Base-by-base conservation (phyloP, 257 asterid genomes). In the Salvia rosmarinus region DNA sequence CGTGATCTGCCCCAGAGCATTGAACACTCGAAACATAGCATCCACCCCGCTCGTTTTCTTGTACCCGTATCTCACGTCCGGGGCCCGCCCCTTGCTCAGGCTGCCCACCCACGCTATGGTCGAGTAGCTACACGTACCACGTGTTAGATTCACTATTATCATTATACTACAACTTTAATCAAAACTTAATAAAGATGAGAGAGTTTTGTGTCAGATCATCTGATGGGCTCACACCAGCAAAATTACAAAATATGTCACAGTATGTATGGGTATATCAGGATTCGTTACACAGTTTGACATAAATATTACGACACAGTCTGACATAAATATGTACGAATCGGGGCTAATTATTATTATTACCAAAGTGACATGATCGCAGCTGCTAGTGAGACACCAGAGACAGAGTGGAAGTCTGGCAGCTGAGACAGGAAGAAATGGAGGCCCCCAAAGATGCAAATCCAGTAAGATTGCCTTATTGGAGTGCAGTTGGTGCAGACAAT, bases 311-410 rank as follows among this genome's bases (percentile, higher is more conserved):
- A n/a, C n/a, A n/a, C n/a, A n/a, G n/a, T n/a, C n/a, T n/a, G n/a
- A n/a, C n/a, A n/a, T n/a, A n/a, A n/a, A n/a, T n/a, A n/a, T n/a
- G n/a, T n/a, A n/a, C n/a, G n/a, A n/a, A n/a, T n/a, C n/a, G n/a
- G n/a, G n/a, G n/a, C n/a, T n/a, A n/a, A n/a, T 17, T 1, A 49
- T 6, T 16, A 23, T 13, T 0, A 20, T 44, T 83, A 89, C 95
- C 95, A 83, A 6, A 90, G 82, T 5, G 96, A 92, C 98, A 90
- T 92, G 84, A 92, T 62, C 25, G 98, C 98, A 52, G 98, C 98
- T 0, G 95, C 91, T 65, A 90, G 72, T 3, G 98, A 92, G 39
- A 88, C 95, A 16, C 87, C 92, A 10, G 96, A 80, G 47, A 92
- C 96, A 64, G 98, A 88, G 43, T 92, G 85, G 82, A 92, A 88